Evolutionary conservation across 1,139 yeast species (phyloP), one percentile per base, ranked within the genome.

Genomic region (Saccharomyces uvarum): DNA sequence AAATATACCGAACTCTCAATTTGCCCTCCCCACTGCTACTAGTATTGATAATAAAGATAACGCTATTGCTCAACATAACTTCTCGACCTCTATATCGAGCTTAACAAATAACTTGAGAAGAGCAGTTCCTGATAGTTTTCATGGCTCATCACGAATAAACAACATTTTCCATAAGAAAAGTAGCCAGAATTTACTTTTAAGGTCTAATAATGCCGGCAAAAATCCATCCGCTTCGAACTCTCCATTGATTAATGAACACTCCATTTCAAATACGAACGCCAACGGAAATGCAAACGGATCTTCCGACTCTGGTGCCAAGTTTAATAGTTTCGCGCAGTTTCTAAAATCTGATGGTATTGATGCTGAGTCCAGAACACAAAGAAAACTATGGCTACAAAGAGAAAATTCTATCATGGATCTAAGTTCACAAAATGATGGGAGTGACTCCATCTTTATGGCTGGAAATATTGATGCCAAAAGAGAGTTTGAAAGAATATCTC

Each of bases 331-430:
- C 56, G 65, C 70, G 7, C 68, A 71, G 19, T 73, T 73, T 55
- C 58, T 74, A 14, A 72, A 69, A 47, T 60, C 72, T 2, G 71
- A 68, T 44, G 65, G 70, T 2, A 62, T 70, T 5, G 74, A 73
- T 50, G 69, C 72, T n/a, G 84, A 82, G 53, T 84, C 89, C 0
- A 77, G 96, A 69, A 87, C 95, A 0, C 96, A 88, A 65, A 93
- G 87, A 64, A 79, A 86, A 59, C 76, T 88, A 51, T 87, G 95
- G 95, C 72, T 88, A 42, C 95, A 87, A 67, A 75, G 95, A 58
- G 95, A 88, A 60, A 86, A 80, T 62, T 82, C 87, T 4, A 74
- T 84, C 48, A 73, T 84, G 74, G 88, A 83, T 64, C 71, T 83
- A 1, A 72, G 76, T 7, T 69, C 75, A 26, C 68, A 74, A 51